Conservation (phyloP, 768 basidiomycete genomes). For the Tulasnella sp. region DNA sequence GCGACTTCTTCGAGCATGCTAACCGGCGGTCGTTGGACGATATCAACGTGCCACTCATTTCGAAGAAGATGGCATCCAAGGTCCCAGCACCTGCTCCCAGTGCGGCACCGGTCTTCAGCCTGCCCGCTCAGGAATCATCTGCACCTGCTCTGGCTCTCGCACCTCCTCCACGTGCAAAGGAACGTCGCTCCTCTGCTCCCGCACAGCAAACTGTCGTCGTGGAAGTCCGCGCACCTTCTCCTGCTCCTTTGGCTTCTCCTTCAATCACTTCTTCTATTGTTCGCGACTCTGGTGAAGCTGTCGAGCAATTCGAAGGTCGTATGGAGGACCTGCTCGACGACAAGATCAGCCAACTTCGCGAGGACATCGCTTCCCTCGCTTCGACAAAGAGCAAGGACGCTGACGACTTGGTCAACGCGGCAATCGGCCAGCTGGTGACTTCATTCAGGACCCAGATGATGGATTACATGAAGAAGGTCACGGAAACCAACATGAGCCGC, state of each 20-base stretch:
- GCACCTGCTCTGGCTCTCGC: constrained; percentile 10
- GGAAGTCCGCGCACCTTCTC: constrained; percentile 31
- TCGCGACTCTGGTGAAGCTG: constrained; percentile 41
- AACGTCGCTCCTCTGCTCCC: constrained; percentile 10
- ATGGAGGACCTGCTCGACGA: constrained; percentile 60
- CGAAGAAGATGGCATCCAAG: constrained; percentile 42
- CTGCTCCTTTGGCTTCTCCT: constrained; percentile 36
- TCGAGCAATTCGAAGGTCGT: constrained; percentile 46
- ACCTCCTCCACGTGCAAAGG: constrained; percentile 10
- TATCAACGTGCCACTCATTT: constrained; percentile 57
- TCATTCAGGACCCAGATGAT: constrained; percentile 22
- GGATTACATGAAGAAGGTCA: constrained; percentile 11
- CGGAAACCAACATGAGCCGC: constrained; percentile 8
- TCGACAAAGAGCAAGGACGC: constrained; percentile 1
- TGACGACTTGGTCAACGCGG: constrained; percentile 1
- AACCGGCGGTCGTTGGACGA: constrained; percentile 72
- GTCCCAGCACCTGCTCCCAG: neutral
- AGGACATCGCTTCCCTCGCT: constrained; percentile 18
- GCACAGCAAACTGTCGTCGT: neutral
- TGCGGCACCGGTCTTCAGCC: neutral
- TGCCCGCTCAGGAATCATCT: neutral
- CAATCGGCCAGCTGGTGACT: constrained; percentile 16
- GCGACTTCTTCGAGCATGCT: constrained; percentile 49
- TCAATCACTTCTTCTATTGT: constrained; percentile 40
- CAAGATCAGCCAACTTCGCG: constrained; percentile 42